Evolutionary conservation across 2,329 filamentous ascomycete genomes (phyloP).

Genomic region (Ophiostoma quercus): DNA sequence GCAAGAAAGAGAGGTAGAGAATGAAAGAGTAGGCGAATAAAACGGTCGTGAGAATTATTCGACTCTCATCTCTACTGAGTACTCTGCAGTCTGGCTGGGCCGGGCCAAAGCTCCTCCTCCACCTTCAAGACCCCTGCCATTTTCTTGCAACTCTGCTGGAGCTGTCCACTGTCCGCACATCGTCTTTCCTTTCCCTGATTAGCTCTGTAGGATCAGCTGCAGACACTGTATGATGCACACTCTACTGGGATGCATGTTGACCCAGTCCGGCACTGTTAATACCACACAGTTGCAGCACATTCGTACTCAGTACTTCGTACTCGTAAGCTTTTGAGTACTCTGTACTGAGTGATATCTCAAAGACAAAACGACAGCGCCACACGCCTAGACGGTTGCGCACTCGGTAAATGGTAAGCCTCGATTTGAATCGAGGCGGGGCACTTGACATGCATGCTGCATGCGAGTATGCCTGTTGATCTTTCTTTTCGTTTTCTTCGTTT

Average conservation of each 20-base stretch:
- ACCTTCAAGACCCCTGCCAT: background rate
- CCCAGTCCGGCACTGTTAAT: background rate
- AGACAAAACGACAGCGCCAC: background rate
- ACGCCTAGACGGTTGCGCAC: background rate
- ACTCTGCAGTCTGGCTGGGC: background rate
- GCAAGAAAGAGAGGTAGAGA: background rate
- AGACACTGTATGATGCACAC: background rate
- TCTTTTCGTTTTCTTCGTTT: background rate
- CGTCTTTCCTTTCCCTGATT: slow-evolving; percentile 8
- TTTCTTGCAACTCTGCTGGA: background rate
- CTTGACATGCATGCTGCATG: background rate
- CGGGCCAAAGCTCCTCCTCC: slow-evolving; percentile 8
- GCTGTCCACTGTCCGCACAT: background rate
- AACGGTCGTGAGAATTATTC: background rate
- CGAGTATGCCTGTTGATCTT: background rate
- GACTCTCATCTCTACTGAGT: background rate
- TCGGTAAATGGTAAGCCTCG: slow-evolving; percentile 3
- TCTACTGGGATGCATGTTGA: background rate
- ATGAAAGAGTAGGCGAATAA: background rate
- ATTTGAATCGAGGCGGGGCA: background rate
- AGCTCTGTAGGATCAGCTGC: background rate
- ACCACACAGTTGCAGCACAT: background rate
- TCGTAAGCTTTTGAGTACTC: background rate
- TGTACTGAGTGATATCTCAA: background rate
- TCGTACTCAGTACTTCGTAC: background rate